Conservation (phyloP, 495 filamentous ascomycete species). For the Niebla homalea region DNA sequence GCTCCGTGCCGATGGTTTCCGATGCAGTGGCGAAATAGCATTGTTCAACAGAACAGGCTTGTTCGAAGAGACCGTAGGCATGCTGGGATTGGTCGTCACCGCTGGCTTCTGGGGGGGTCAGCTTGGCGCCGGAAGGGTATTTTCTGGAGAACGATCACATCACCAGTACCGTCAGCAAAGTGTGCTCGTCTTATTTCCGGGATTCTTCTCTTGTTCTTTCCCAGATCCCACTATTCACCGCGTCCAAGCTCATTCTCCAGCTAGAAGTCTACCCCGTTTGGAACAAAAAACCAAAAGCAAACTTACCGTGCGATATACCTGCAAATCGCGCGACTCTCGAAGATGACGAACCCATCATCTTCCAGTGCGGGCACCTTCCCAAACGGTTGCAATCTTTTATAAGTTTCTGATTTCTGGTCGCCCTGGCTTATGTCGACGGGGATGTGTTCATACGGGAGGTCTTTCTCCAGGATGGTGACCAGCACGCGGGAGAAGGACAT, state of each 20-base stretch:
- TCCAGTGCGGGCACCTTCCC: too few species aligned
- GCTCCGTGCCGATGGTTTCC: slow-evolving; percentile 14
- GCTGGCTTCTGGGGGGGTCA: slow-evolving; percentile 16
- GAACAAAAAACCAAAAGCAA: too few species aligned
- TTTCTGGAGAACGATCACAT: slow-evolving; percentile 15
- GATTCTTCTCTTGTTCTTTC: too few species aligned
- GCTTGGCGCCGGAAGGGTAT: slow-evolving; percentile 11
- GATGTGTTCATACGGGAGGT: slow-evolving; percentile 10
- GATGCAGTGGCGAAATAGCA: slow-evolving; percentile 15
- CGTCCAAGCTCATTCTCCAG: too few species aligned
- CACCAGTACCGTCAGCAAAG: slow-evolving; percentile 20
- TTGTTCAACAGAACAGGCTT: slow-evolving; percentile 18
- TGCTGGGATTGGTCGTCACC: too few species aligned
- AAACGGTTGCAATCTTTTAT: slow-evolving; percentile 17
- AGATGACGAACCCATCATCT: too few species aligned
- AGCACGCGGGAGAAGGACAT: slow-evolving; percentile 15
- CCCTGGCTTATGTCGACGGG: slow-evolving; percentile 9
- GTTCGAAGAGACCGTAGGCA: slow-evolving; percentile 18
- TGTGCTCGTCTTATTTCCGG: too few species aligned
- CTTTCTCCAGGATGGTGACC: slow-evolving; percentile 9
- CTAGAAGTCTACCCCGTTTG: too few species aligned
- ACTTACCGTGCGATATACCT: too few species aligned
- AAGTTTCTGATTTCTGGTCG: slow-evolving; percentile 11
- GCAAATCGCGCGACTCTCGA: too few species aligned
- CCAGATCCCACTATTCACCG: too few species aligned